These are phyloP conservation scores for Fistulinella prunicolor DNA, from an alignment of 768 basidiomycete genomes.

Conservation along the genomic window DNA sequence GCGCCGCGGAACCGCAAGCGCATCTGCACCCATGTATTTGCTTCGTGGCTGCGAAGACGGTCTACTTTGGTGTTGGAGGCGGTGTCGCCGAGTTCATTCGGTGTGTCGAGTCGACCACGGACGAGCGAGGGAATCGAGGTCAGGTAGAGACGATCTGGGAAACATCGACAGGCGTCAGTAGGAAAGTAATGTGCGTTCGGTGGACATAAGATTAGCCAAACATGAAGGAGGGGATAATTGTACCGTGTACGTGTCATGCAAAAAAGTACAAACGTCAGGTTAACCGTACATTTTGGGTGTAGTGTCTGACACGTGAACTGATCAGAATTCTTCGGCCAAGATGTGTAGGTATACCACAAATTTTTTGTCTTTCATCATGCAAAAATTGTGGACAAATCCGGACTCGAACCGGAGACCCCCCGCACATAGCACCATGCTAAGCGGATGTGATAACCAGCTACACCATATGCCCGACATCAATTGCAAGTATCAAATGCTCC, in stretches of 20 bases:
- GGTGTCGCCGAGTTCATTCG: conserved; percentile 73
- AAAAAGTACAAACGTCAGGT: too few species aligned
- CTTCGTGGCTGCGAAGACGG: conserved; percentile 84
- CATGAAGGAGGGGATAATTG: too few species aligned
- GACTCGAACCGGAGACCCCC: conserved; percentile 41
- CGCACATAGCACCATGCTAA: conserved; percentile 36
- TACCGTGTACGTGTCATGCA: too few species aligned
- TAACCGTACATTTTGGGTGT: too few species aligned
- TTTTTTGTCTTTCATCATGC: background rate
- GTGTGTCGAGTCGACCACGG: conserved; percentile 35
- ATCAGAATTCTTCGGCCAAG: too few species aligned
- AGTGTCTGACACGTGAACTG: too few species aligned
- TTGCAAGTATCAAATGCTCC: too few species aligned
- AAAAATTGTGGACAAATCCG: conserved; percentile 34
- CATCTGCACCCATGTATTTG: too few species aligned
- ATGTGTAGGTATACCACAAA: too few species aligned
- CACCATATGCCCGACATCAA: conserved; percentile 35
- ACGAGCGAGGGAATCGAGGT: conserved; percentile 27
- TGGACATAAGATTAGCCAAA: conserved; percentile 45
- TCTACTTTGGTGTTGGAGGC: conserved; percentile 96
- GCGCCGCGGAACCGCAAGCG: too few species aligned
- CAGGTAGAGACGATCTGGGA: conserved; percentile 63
- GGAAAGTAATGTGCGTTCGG: conserved; percentile 61
- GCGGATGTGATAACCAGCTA: conserved; percentile 42
- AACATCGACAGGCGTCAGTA: conserved; percentile 62